These are phyloP conservation scores for Fraxinus floribunda DNA, from an alignment of 305 asterid genomes.

Conservation along the genomic window DNA sequence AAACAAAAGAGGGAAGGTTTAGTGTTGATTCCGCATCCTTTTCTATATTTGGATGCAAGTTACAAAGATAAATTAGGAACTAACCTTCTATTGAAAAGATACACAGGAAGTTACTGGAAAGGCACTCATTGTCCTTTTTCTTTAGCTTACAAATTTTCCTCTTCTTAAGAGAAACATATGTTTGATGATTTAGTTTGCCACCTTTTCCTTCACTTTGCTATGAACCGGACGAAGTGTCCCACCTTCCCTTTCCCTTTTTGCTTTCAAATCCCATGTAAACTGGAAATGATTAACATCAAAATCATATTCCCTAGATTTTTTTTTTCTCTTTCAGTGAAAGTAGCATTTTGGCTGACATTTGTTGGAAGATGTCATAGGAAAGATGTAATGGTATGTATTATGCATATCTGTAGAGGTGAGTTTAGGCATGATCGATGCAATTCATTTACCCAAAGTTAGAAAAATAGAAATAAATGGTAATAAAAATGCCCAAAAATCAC, in stretches of 20 bases:
- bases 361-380: background rate
- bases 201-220: background rate
- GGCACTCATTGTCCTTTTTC: background rate
- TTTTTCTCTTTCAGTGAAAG: background rate
- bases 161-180: background rate
- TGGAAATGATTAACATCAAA: background rate
- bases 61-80: slow-evolving; percentile 5
- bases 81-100: background rate
- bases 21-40: background rate
- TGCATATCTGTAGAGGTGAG: background rate
- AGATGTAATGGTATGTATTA: background rate
- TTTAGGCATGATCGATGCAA: background rate
- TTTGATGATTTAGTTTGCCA: background rate
- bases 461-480: background rate
- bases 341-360: slow-evolving; percentile 10
- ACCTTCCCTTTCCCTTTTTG: background rate
- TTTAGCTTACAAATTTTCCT: background rate
- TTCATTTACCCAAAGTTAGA: background rate
- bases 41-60: background rate
- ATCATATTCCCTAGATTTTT: background rate
- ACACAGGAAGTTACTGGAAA: background rate
- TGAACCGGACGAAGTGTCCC: background rate
- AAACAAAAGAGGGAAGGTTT: slow-evolving; percentile 1
- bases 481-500: background rate
- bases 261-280: background rate